Base-by-base conservation (phyloP, 805 yeast genomes). In the Nakazawaea pomicola region DNA sequence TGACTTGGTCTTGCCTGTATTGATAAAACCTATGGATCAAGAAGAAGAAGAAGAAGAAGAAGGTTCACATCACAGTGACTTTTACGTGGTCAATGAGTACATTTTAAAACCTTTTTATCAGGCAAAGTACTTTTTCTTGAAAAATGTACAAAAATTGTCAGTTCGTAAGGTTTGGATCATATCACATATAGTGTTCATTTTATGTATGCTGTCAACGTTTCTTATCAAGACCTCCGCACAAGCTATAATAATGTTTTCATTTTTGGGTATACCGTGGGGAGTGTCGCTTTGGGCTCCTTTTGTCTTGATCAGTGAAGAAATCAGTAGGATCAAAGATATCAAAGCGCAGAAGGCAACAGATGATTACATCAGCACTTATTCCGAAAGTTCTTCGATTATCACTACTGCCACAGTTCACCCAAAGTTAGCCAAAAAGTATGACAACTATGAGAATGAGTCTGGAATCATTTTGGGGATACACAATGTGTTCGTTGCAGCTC, bases 271-370 rank as follows among this genome's bases (percentile, higher is more conserved):
- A 16, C 71, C 83, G 0, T 79, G 85, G 85, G 83, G 84, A 1
- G 66, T 66, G 44, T 79, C 83, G 0, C 64, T 76, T 14, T 79
- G 85, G 85, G 78, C 80, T 2, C 85, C 85, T 6, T 79, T 77
- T 55, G 78, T 77, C 1, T 51, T 79, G 29, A 76, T 79, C 9
- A 72, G 81, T 25, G 80, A 76, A 49, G 81, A 76, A 46, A 63
- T 74, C 14, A 64, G 78, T 23, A 57, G 78, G 40, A 70, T 75
- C 23, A 73, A 70, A 46, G 76, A 70, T 47, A 62, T 69, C 21
- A 72, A 70, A 43, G 58, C 67, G 0, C 43, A 54, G 15, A 54
- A 44, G 9, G 49, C 56, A 3, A 36, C 45, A n/a, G 51, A 47
- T 25, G 41, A 45, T 20, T 42, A 23, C 32, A 33, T 42, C n/a